phyloP scores from a whole-genome alignment of 768 basidiomycete species.

The Boletales sp. region DNA sequence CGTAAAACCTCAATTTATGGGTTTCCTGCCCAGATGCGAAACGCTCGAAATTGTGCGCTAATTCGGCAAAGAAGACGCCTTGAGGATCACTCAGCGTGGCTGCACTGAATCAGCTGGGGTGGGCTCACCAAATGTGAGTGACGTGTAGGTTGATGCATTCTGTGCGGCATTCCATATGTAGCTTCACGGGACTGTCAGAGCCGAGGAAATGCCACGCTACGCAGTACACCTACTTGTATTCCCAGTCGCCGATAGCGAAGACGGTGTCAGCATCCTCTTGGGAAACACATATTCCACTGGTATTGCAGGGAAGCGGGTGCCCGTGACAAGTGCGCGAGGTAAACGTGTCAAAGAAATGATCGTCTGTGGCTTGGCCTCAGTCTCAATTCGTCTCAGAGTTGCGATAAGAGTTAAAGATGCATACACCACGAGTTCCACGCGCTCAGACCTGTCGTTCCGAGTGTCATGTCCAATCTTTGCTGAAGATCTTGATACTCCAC shows the following conservation, averaged over 20 bases:
- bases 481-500: constrained; percentile 34
- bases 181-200: constrained; percentile 21
- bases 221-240: constrained; percentile 42
- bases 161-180: constrained; percentile 50
- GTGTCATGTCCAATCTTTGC: constrained; percentile 32
- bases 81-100: constrained; percentile 12
- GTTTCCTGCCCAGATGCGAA: constrained; percentile 33
- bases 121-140: constrained; percentile 41
- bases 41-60: constrained; percentile 37
- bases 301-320: constrained; percentile 40
- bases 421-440: constrained; percentile 49
- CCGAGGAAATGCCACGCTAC: background rate
- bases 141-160: constrained; percentile 38
- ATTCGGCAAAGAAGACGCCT: constrained; percentile 47
- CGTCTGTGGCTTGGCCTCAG: constrained; percentile 7
- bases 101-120: background rate
- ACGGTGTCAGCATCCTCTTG: constrained; percentile 46
- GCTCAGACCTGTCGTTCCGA: constrained; percentile 38
- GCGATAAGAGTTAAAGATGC: constrained; percentile 9
- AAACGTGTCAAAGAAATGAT: constrained; percentile 54
- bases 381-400: background rate
- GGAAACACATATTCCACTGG: constrained; percentile 38
- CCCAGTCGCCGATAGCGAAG: constrained; percentile 57
- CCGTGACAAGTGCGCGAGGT: constrained; percentile 45
- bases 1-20: constrained; percentile 39